Evolutionary conservation across 176 grass and related monocot genomes (phyloP).

Genomic region (Elymus sibiricus): DNA sequence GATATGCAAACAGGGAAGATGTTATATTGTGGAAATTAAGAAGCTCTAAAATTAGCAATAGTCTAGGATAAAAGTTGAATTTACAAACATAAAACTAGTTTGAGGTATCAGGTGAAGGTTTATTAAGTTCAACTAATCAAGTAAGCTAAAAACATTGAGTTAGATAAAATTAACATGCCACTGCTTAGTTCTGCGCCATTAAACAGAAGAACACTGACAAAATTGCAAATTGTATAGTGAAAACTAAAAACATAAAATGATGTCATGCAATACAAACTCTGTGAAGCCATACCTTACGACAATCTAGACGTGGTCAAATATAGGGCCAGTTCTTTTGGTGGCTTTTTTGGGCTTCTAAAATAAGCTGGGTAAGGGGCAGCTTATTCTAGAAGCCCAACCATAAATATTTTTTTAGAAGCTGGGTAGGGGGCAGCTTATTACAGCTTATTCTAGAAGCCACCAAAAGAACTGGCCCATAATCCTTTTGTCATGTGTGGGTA

Average conservation of each 20-base stretch:
- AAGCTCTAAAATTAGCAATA: neutral
- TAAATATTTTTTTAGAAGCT: too few relatives aligned
- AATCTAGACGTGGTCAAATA: conserved; percentile 54
- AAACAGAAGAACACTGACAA: neutral
- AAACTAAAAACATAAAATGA: neutral
- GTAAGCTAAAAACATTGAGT: neutral
- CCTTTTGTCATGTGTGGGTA: conserved; percentile 69
- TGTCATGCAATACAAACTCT: neutral
- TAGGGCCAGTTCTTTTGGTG: too few relatives aligned
- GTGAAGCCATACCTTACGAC: conserved; percentile 45
- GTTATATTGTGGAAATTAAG: neutral
- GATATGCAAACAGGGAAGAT: neutral
- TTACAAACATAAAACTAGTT: neutral
- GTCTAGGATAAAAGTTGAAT: neutral
- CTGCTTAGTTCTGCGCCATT: neutral
- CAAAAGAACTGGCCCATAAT: too few relatives aligned
- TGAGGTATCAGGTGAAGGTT: neutral
- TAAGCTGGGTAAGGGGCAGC: too few relatives aligned
- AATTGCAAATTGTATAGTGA: neutral
- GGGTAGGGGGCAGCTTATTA: too few relatives aligned
- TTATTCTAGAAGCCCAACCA: too few relatives aligned
- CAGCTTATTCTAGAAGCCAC: too few relatives aligned
- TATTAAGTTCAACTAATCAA: neutral
- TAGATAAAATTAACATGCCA: neutral
- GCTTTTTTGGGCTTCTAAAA: too few relatives aligned